A percentile compares a stretch with the other conserved stretches of the same genome.
Conservation (phyloP, 352 stramenopile species). For the Phytophthora rubi region DNA sequence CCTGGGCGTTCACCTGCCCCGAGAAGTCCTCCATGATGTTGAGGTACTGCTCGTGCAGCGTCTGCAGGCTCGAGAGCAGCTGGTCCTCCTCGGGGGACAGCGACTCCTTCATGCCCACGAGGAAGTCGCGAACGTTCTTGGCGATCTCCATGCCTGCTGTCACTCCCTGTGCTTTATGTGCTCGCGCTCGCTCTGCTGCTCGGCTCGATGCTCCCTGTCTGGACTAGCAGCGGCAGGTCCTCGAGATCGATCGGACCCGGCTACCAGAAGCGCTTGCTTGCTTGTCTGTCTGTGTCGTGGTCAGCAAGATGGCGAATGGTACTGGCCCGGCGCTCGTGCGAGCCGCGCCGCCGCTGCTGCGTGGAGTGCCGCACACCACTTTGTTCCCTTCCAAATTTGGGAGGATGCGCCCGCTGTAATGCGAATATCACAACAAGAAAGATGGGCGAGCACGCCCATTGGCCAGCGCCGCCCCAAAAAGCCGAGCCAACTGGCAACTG, state of each 20-base stretch:
- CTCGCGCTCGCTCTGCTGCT: conserved; percentile 7
- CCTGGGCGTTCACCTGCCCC: conserved; percentile 53
- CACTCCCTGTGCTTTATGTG: conserved; percentile 24
- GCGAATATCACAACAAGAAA: conserved; percentile 41
- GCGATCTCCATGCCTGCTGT: conserved; percentile 76
- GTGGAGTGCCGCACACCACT: conserved; percentile 37
- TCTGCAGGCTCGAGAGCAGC: conserved; percentile 69
- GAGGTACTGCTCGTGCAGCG: conserved; percentile 71
- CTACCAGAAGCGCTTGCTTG: conserved; percentile 14
- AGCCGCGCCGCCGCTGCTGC: conserved; percentile 4
- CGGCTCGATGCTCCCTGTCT: conserved; percentile 26
- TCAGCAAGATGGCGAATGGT: conserved; percentile 57
- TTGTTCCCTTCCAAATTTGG: conserved; percentile 43
- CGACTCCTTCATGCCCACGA: conserved; percentile 82
- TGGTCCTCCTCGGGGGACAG: conserved; percentile 74
- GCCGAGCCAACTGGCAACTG: conserved; percentile 16
- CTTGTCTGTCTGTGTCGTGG: conserved; percentile 40
- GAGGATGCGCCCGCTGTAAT: conserved; percentile 29
- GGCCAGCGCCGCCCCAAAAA: conserved; percentile 4
- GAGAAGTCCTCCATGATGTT: conserved; percentile 77
- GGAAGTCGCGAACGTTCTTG: conserved; percentile 80
- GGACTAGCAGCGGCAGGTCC: conserved; percentile 25
- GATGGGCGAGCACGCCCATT: conserved; percentile 34
- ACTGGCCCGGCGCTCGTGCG: conserved; percentile 37
- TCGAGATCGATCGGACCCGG: conserved; percentile 15